Percentiles rank a stretch among this genome's conserved stretches.
Evolutionary conservation across 2,329 filamentous ascomycete species (phyloP).

Genomic region (Stachybotrys elegans): DNA sequence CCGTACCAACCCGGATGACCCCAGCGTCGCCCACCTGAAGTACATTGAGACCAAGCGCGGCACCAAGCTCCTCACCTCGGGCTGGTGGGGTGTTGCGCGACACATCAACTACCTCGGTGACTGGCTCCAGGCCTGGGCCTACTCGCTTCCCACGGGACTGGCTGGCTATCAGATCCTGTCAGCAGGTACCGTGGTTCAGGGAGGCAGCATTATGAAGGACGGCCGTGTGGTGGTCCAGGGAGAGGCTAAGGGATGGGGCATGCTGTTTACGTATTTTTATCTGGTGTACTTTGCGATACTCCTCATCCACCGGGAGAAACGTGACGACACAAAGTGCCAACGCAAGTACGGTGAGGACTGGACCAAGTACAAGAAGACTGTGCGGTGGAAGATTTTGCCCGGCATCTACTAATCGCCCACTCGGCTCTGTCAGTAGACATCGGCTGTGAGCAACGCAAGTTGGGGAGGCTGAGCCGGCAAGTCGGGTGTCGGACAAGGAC

Average conservation of each 20-base stretch:
- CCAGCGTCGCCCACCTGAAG: constrained; percentile 70
- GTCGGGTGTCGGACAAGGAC: no score
- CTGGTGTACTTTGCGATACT: constrained; percentile 85
- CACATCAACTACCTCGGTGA: constrained; percentile 97
- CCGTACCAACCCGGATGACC: constrained; percentile 79
- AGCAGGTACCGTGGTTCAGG: constrained; percentile 43
- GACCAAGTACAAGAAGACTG: constrained; percentile 79
- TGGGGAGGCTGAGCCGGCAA: no score
- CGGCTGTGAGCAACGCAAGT: no score
- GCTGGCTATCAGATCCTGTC: constrained; percentile 73
- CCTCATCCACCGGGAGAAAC: constrained; percentile 76
- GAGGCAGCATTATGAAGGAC: constrained; percentile 52
- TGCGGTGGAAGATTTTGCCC: constrained; percentile 78
- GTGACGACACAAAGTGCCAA: constrained; percentile 87
- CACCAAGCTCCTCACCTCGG: constrained; percentile 73
- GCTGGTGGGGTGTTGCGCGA: constrained; percentile 89
- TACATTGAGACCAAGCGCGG: constrained; percentile 83
- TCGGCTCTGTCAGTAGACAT: no score
- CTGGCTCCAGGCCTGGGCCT: constrained; percentile 91
- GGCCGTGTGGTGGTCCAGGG: constrained; percentile 65
- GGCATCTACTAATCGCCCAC: constrained; percentile 90
- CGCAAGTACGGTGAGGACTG: constrained; percentile 92
- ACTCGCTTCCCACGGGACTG: constrained; percentile 78
- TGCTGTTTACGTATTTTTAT: constrained; percentile 91
- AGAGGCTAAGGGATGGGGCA: constrained; percentile 74